Evolutionary conservation across 352 stramenopile species (phyloP), one percentile per base, ranked within the genome.

Genomic region (Peronospora destructor): DNA sequence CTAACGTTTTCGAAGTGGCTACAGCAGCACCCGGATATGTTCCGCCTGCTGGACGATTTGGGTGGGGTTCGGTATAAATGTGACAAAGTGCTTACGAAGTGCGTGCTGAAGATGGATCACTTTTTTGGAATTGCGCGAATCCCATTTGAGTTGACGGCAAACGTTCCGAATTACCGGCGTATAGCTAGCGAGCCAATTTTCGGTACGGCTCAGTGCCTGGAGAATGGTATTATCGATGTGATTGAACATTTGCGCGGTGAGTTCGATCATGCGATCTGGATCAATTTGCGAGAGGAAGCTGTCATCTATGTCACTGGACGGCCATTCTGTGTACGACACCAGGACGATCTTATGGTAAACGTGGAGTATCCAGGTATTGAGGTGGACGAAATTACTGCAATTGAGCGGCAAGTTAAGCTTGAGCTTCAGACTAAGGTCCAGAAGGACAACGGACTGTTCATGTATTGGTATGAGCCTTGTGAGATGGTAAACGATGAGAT

Each of bases 221-320:
- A 93, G 49, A 58, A 71, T 30, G 83, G 83, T 1, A 85, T 94
- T 23, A 45, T 59, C 0, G 81, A 91, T 34, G 80, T 91, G 3
- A 58, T 90, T 13, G 37, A 68, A 12, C 54, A 85, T 49, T 65
- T 90, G 41, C 59, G 68, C 19, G 50, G 50, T 2, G 63, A 77
- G 14, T 85, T 82, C 28, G 77, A 83, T 30, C 76, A 73, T 19
- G 79, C 75, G 6, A 90, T 94, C 17, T 96, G 85, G 85, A 91
- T 94, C 57, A 96, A 96, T 40, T 58, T 96, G 40, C 80, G 87
- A 3, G 85, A 95, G 60, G 87, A 95, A 65, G 84, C 84, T n/a
- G 73, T 96, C 9, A 74, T 95, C n/a, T 96, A 94, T 58, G 86
- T 95, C 11, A 74, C 63, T 33, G 85, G 84, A 4, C 72, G 78